Conservation (phyloP, 257 asterid species). For the Ehretia macrophylla region DNA sequence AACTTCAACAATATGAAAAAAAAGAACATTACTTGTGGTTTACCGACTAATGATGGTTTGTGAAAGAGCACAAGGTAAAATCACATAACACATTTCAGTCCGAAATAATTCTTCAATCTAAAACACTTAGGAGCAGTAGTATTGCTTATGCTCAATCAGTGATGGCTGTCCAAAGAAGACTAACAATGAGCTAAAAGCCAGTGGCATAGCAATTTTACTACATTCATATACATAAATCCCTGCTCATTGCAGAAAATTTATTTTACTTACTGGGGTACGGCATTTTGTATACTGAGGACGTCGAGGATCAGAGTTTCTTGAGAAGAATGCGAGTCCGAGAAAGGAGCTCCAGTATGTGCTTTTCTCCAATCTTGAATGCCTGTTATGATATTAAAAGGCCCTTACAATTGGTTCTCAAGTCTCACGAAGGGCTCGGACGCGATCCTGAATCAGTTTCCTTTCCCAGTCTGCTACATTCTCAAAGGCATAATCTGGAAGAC, state of each 20-base stretch:
- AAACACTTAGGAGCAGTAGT: not conserved
- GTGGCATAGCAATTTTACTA: too few relatives aligned
- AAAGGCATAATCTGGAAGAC: conserved; percentile 63
- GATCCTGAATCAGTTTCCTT: conserved; percentile 65
- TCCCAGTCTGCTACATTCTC: conserved; percentile 80
- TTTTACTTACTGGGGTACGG: too few relatives aligned
- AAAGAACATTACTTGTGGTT: not conserved
- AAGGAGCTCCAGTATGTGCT: not conserved
- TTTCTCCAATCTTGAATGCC: too few relatives aligned
- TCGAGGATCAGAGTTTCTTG: not conserved
- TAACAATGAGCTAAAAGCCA: too few relatives aligned
- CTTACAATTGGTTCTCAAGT: conserved; percentile 23
- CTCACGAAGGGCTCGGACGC: conserved; percentile 58
- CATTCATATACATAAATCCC: not conserved
- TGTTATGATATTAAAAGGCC: too few relatives aligned
- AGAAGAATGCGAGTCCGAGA: too few relatives aligned
- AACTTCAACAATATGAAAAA: not conserved
- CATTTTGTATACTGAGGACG: not conserved
- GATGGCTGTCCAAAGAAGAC: too few relatives aligned
- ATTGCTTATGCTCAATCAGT: not conserved
- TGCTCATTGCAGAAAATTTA: not conserved
- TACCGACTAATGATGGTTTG: not conserved
- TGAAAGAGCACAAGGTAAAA: too few relatives aligned
- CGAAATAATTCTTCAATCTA: too few relatives aligned
- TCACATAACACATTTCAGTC: too few relatives aligned